Evolutionary conservation across 225 moss, liverwort and hornwort genomes (phyloP), one percentile per base, ranked within the genome.

Genomic region (Pseudisothecium myosuroides): DNA sequence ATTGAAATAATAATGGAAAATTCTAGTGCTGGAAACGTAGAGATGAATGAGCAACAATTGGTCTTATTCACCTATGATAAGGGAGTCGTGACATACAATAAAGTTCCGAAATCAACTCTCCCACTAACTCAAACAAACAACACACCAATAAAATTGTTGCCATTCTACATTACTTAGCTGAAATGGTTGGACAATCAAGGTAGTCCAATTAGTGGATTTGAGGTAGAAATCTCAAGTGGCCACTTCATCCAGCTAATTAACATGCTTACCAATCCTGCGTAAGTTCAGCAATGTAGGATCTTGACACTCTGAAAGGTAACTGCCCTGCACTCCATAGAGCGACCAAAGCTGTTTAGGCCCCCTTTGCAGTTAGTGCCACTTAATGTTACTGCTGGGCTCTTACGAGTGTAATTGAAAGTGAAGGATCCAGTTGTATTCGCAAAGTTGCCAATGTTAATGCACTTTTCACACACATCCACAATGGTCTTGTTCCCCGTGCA

Each of bases 301-400:
- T 45, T 89, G 72, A 89, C 87, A 55, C 91, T 91, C 36, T 29
- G 52, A 87, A 66, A 91, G 32, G 87, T 89, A 3, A 89, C 56
- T 10, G 2, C 9, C 9, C 3, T 6, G 56, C 91, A 89, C 3
- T 74, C 73, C 17, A 1, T 5, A 6, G 73, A 41, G 12, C 20
- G 60, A 22, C 27, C 17, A 1, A 87, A 91, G 28, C 10, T 50
- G 6, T 66, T 66, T 0, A 63, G 78, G 6, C 6, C 50, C 1
- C 89, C 89, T 9, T 59, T 81, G 91, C 89, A 89, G 22, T 14
- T 17, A 17, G 0, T 26, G n/a, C 24, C 27, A 27, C 87, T 80
- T 89, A 89, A 91, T 5, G 91, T 83, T 27, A 80, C 83, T 37
- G 86, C 84, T 84, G 80, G 89, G 80, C 26, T 87, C 87, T 9